Percentiles rank a stretch among this genome's conserved stretches.
These are phyloP conservation scores for Apophysomyces sp. DNA, from an alignment of 371 early-diverging fungal genomes.

Conservation along the genomic window DNA sequence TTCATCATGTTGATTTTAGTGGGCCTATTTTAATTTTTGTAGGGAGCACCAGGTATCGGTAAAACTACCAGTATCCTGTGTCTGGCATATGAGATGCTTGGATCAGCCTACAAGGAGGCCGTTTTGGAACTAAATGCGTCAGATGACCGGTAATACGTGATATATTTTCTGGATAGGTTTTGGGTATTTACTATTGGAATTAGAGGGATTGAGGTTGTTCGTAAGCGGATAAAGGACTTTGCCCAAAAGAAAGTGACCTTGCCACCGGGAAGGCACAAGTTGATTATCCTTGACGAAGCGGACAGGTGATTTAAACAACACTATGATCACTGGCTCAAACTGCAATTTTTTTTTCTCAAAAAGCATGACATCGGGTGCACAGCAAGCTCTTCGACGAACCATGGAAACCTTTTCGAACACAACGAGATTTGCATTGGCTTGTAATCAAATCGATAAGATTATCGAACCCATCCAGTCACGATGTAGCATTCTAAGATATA, in stretches of 20 bases:
- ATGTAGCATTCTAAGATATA: slow-evolving; percentile 94
- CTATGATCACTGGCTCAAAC: not conserved
- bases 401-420: slow-evolving; percentile 97
- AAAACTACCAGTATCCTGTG: slow-evolving; percentile 98
- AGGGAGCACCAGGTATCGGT: slow-evolving; percentile 99
- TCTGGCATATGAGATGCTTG: slow-evolving; percentile 86
- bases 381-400: slow-evolving; percentile 96
- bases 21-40: too few species aligned
- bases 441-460: slow-evolving; percentile 96
- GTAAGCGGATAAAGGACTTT: slow-evolving; percentile 98
- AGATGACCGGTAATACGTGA: slow-evolving; percentile 84
- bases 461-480: slow-evolving; percentile 99
- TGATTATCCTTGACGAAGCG: slow-evolving; percentile 98
- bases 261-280: slow-evolving; percentile 89
- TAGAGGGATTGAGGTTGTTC: slow-evolving; percentile 98
- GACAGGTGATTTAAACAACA: slow-evolving; percentile 59
- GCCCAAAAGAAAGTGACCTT: slow-evolving; percentile 96
- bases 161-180: not conserved
- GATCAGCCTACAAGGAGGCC: slow-evolving; percentile 83
- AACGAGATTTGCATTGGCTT: slow-evolving; percentile 98
- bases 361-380: slow-evolving; percentile 91
- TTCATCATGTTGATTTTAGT: not conserved
- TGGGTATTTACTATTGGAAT: not conserved
- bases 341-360: not conserved
- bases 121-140: slow-evolving; percentile 98